Base-by-base conservation (phyloP, 2,329 filamentous ascomycete genomes). In the Aspergillus pseudoglaucus region DNA sequence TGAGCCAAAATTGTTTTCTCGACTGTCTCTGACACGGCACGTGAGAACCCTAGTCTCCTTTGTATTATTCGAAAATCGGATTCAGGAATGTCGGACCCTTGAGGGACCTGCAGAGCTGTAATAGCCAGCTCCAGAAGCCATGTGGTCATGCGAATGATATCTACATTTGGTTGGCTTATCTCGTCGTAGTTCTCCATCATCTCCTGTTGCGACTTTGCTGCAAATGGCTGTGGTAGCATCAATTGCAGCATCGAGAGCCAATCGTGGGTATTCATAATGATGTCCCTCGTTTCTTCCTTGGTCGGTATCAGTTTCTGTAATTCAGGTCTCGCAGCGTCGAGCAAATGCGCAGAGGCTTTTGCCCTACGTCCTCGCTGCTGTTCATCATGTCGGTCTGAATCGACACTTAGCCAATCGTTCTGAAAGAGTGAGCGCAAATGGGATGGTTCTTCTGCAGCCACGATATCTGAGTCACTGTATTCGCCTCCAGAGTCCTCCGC, bases 401-500 rank as follows among this genome's bases (percentile, higher is more conserved):
- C 51, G 6, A 50, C 49, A n/a, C 49, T 57, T 3, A 57, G 38
- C 49, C 51, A 55, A 27, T 57, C 51, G 37, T 57, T 57, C 15
- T 57, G 51, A 17, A 57, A 57, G 5, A 57, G 49, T 7, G 53
- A 51, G 3, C 49, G 53, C 20, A 57, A 22, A 20, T 55, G 51
- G 0, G 51, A 47, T 6, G 51, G 47, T 10, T 51, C 46, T 6
- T 53, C 47, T 6, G 51, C 41, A 20, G 47, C 41, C 4, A 50
- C 38, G 3, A 50, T 45, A 33, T 57, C 54, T 12, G 51, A 55
- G 10, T 18, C 47, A 25, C 44, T 52, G 15, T 43, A 48, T 18
- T 57, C 53, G 3, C 15, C 44, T 9, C 50, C 53, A 3, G 51
- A 50, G 17, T 52, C 48, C n/a, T 52, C 50, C 6, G 46, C 43